Evolutionary conservation across 2,329 filamentous ascomycete genomes (phyloP).

Genomic region (Fusarium sp.): DNA sequence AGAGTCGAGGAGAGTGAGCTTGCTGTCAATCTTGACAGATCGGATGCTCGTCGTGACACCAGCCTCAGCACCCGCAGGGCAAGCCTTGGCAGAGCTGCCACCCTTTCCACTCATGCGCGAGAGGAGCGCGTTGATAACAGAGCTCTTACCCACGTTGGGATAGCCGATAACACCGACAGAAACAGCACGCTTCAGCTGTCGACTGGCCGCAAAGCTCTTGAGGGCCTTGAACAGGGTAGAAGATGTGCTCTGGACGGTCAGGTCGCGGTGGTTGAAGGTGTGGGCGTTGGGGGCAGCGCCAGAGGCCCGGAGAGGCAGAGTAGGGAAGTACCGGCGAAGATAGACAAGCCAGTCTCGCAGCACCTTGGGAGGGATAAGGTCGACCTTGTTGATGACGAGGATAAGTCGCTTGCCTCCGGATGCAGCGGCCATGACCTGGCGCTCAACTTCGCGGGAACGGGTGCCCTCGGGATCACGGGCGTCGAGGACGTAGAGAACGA

Average conservation of each 20-base stretch:
- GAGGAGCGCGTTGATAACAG: conserved; percentile 92
- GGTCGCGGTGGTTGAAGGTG: conserved; percentile 90
- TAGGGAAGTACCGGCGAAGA: conserved; percentile 90
- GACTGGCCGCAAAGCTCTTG: conserved; percentile 85
- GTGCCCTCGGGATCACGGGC: conserved; percentile 92
- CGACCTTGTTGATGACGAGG: conserved; percentile 94
- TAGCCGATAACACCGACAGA: conserved; percentile 95
- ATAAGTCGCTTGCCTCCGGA: conserved; percentile 87
- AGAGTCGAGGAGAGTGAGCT: conserved; percentile 91
- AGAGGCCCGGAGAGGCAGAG: conserved; percentile 86
- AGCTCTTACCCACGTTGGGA: conserved; percentile 96
- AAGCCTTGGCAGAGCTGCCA: conserved; percentile 68
- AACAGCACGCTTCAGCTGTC: conserved; percentile 87
- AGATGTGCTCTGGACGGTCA: conserved; percentile 88
- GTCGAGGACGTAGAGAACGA: conserved; percentile 92
- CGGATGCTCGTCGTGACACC: conserved; percentile 91
- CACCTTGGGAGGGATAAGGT: conserved; percentile 83
- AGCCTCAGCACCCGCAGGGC: conserved; percentile 89
- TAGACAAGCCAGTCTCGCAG: conserved; percentile 87
- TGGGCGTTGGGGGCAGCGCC: conserved; percentile 85
- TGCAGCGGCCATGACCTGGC: conserved; percentile 89
- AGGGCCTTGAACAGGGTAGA: conserved; percentile 87
- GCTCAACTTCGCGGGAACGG: conserved; percentile 89
- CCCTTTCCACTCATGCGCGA: conserved; percentile 77
- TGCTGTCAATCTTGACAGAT: conserved; percentile 93